These are phyloP conservation scores for Kuraishia floccosa DNA, from an alignment of 805 yeast species.

Conservation along the genomic window DNA sequence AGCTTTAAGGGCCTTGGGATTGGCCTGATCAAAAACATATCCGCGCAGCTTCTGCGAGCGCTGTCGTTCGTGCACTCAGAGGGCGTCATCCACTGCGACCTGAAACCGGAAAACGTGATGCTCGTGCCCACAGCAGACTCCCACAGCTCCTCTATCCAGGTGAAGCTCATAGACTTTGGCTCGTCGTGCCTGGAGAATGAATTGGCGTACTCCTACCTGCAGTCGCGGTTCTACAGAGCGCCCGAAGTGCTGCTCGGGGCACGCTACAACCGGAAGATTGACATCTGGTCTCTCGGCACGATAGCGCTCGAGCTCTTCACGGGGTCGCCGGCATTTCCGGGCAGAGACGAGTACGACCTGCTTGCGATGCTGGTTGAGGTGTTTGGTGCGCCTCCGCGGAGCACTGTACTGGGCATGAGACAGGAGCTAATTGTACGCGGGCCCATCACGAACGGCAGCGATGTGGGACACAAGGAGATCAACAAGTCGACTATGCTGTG, in stretches of 20 bases:
- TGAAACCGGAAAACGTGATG: conserved; percentile 81
- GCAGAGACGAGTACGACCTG: conserved; percentile 36
- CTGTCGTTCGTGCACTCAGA: conserved; percentile 44
- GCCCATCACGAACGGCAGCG: conserved; percentile 10
- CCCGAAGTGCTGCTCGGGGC: conserved; percentile 70
- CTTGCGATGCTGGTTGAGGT: conserved; percentile 28
- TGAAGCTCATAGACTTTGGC: conserved; percentile 79
- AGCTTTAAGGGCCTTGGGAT: conserved; percentile 37
- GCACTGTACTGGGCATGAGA: conserved; percentile 26
- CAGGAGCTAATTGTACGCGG: conserved; percentile 23
- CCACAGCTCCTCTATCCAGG: conserved; percentile 17
- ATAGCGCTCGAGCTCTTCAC: conserved; percentile 78
- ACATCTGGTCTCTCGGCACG: conserved; percentile 93
- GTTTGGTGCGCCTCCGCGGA: conserved; percentile 35
- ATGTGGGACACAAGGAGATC: conserved; percentile 5
- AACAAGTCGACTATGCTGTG: conserved; percentile 22
- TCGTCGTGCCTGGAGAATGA: conserved; percentile 38
- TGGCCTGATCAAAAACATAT: conserved; percentile 28
- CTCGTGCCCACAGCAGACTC: conserved; percentile 26
- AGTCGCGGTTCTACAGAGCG: conserved; percentile 66
- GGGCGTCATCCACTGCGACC: conserved; percentile 68
- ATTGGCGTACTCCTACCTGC: conserved; percentile 36
- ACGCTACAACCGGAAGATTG: conserved; percentile 40
- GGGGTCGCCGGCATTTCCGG: conserved; percentile 38
- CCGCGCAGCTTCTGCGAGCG: conserved; percentile 47